Percentiles rank a stretch among this genome's conserved stretches.
These are phyloP conservation scores for Xylariaceae sp. DNA, from an alignment of 2,329 filamentous ascomycete species.

Conservation along the genomic window DNA sequence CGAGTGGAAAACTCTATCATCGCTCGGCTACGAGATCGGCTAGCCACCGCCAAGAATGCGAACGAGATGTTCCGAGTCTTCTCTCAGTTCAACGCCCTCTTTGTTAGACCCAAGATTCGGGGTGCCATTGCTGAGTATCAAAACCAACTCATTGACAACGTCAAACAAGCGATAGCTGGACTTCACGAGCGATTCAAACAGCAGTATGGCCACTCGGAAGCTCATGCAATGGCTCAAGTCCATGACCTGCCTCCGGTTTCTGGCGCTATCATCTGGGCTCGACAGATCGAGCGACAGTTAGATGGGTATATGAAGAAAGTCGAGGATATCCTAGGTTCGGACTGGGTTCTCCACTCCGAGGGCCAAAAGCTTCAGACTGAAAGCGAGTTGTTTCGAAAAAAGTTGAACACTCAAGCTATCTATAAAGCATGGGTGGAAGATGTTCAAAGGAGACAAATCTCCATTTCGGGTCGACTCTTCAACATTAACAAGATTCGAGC, in stretches of 20 bases:
- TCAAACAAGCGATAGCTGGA: slow-evolving; percentile 90
- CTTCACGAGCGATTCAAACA: slow-evolving; percentile 98
- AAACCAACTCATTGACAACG: slow-evolving; percentile 94
- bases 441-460: slow-evolving; percentile 81
- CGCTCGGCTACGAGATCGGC: slow-evolving; percentile 81
- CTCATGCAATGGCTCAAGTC: slow-evolving; percentile 95
- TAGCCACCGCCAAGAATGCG: slow-evolving; percentile 92
- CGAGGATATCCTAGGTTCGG: slow-evolving; percentile 91
- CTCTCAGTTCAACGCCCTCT: slow-evolving; percentile 98
- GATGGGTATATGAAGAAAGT: slow-evolving; percentile 98
- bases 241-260: slow-evolving; percentile 94
- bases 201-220: slow-evolving; percentile 96
- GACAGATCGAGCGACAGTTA: slow-evolving; percentile 93
- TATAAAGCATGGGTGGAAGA: slow-evolving; percentile 95
- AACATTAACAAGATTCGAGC: slow-evolving; percentile 83
- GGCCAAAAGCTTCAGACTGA: slow-evolving; percentile 91
- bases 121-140: slow-evolving; percentile 98
- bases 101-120: slow-evolving; percentile 97
- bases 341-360: slow-evolving; percentile 92
- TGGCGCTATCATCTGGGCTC: slow-evolving; percentile 94
- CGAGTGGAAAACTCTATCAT: slow-evolving; percentile 99
- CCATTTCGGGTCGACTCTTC: slow-evolving; percentile 89
- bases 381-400: slow-evolving; percentile 90
- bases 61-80: slow-evolving; percentile 99
- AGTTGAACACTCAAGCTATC: slow-evolving; percentile 88